A percentile compares a stretch with the other conserved stretches of the same genome.
phyloP scores from a whole-genome alignment of 2,329 filamentous ascomycete genomes.

The Aspergillus luchuensis region DNA sequence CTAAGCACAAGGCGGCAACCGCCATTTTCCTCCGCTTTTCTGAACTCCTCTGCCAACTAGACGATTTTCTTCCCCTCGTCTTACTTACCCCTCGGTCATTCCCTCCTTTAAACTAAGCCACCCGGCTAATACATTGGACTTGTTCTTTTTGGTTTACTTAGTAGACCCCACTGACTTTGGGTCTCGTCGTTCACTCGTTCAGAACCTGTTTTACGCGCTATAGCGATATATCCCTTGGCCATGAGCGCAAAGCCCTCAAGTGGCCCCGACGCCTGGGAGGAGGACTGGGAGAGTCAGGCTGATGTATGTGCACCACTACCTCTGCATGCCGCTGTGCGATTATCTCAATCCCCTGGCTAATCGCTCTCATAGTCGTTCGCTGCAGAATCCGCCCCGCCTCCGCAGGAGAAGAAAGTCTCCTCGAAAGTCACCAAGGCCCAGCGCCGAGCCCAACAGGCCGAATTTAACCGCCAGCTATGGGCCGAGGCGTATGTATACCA shows the following conservation, averaged over 20 bases:
- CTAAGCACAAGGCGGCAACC: constrained; percentile 16
- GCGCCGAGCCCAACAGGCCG: constrained; percentile 74
- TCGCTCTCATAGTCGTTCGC: constrained; percentile 39
- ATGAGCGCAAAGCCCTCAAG: constrained; percentile 49
- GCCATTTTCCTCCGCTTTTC: constrained; percentile 2
- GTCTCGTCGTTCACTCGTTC: constrained; percentile 1
- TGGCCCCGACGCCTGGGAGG: constrained; percentile 80
- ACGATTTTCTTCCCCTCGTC: constrained; percentile 1
- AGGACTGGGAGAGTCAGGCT: constrained; percentile 82
- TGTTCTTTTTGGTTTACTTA: background rate
- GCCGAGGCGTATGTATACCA: constrained; percentile 69
- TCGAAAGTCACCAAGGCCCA: constrained; percentile 71
- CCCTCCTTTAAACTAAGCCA: constrained; percentile 3
- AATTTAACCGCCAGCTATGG: constrained; percentile 85
- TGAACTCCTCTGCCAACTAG: background rate
- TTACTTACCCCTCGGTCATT: constrained; percentile 4
- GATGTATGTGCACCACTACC: constrained; percentile 55
- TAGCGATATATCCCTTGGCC: constrained; percentile 11
- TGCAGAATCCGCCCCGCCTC: constrained; percentile 41
- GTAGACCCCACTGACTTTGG: background rate
- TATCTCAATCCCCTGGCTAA: background rate
- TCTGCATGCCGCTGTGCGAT: background rate
- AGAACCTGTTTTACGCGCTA: constrained; percentile 1
- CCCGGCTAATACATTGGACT: background rate
- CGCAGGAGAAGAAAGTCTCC: constrained; percentile 47